Evolutionary conservation across 2,329 filamentous ascomycete genomes (phyloP).

Genomic region (Trichoderma sp.): DNA sequence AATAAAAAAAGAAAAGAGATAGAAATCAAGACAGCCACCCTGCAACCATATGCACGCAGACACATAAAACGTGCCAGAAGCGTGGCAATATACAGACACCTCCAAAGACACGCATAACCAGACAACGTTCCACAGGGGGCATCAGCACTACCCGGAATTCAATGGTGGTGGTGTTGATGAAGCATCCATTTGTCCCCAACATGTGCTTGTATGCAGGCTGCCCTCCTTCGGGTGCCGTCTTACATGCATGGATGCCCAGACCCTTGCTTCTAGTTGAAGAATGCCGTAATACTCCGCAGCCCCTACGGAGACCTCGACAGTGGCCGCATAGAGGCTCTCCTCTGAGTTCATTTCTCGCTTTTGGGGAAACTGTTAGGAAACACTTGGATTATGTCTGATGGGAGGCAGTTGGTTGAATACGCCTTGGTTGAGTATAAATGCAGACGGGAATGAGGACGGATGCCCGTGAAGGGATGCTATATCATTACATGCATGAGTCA

Average conservation of each 20-base stretch:
- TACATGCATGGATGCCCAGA: conserved; percentile 23
- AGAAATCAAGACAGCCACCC: neutral
- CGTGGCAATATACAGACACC: neutral
- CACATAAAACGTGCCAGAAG: neutral
- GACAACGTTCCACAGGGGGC: neutral
- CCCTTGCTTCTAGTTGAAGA: too few species aligned
- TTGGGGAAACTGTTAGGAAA: too few species aligned
- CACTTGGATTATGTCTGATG: too few species aligned
- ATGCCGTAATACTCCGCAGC: neutral
- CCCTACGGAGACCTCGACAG: too few species aligned
- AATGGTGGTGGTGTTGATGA: neutral
- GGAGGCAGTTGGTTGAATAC: too few species aligned
- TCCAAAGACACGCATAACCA: neutral
- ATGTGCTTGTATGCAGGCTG: neutral
- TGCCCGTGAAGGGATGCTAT: too few species aligned
- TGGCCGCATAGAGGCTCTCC: too few species aligned
- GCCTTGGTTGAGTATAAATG: too few species aligned
- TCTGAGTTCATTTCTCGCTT: too few species aligned
- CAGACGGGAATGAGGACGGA: too few species aligned
- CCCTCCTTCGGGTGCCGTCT: neutral
- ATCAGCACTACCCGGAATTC: neutral
- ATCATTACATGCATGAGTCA: too few species aligned
- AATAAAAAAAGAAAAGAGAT: too few species aligned
- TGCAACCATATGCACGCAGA: neutral
- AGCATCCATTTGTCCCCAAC: neutral